Base-by-base conservation (phyloP, 768 basidiomycete genomes). In the Candolleomyces aberdarensis region DNA sequence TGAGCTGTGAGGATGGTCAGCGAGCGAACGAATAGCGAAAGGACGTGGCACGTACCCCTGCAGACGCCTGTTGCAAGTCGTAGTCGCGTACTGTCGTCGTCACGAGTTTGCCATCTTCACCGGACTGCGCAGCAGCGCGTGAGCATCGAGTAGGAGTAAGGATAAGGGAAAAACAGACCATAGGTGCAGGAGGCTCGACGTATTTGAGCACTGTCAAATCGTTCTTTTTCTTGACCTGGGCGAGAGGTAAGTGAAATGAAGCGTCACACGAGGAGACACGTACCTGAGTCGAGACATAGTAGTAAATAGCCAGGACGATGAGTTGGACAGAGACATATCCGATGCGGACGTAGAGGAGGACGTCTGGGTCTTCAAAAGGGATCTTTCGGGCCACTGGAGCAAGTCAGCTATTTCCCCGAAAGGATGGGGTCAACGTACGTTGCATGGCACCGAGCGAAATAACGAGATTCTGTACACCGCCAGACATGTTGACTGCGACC, bases 151-250 rank as follows among this genome's bases (percentile, higher is more conserved):
- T 43, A 19, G 1, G 29, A 36, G 36, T 7, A 6, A 9, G 32
- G 9, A 32, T 4, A 36, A 36, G 20, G 0, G 19, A 19, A 44
- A 36, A n/a, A 78, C 83, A 62, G 58, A 91, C 92, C 88, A 96
- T 88, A 3, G 92, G 83, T 65, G 76, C 83, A 49, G 85, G 73
- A 1, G 88, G 80, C 67, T 96, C 93, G 49, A 96, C 94, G 76
- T 96, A 99, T 84, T 97, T 99, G 68, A 99, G 80, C 29, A 96
- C 92, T 1, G 94, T 94, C 73, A 89, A 85, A 77, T 99, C 96
- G 69, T 98, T 98, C 85, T 95, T 96, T 69, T 83, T 76, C 82
- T 92, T 96, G 75, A 98, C 86, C 93, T 97, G 64, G 41, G 54
- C 52, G 32, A 59, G 43, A 3, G 20, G 15, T 47, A 14, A 22